phyloP scores from a whole-genome alignment of 129 eudicot species.

The Pseudognaphalium luteoalbum region DNA sequence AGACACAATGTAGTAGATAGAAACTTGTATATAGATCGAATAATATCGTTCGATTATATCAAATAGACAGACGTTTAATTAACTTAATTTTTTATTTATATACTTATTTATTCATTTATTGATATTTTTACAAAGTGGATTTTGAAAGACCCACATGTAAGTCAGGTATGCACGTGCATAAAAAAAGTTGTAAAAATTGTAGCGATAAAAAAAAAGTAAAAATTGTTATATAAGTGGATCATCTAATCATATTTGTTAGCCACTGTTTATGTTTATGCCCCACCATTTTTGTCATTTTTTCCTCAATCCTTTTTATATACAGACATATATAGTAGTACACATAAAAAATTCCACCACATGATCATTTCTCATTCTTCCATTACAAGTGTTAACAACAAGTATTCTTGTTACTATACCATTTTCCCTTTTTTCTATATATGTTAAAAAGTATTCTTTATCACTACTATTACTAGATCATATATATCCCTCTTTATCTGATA shows the following conservation, averaged over 20 bases:
- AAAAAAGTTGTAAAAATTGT: no score
- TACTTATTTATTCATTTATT: no score
- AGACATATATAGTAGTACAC: conserved; percentile 24
- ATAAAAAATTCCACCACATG: conserved; percentile 21
- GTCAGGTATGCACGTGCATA: no score
- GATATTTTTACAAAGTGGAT: no score
- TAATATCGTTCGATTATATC: no score
- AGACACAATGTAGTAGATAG: no score
- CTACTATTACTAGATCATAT: background rate
- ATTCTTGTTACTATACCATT: background rate
- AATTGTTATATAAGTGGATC: background rate
- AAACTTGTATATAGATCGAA: no score
- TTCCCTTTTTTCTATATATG: background rate
- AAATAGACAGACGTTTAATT: no score
- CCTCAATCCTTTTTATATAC: conserved; percentile 36
- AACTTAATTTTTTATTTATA: no score
- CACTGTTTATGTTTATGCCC: conserved; percentile 7
- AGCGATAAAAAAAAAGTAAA: no score
- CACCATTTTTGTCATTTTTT: conserved; percentile 34
- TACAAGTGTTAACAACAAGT: conserved; percentile 7
- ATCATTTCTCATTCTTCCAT: conserved; percentile 12
- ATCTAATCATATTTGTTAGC: background rate
- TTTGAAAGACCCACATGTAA: no score
- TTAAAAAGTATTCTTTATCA: background rate
- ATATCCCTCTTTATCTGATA: background rate